Conservation (phyloP, 148 eudicot species). For the Rheum nobile region DNA sequence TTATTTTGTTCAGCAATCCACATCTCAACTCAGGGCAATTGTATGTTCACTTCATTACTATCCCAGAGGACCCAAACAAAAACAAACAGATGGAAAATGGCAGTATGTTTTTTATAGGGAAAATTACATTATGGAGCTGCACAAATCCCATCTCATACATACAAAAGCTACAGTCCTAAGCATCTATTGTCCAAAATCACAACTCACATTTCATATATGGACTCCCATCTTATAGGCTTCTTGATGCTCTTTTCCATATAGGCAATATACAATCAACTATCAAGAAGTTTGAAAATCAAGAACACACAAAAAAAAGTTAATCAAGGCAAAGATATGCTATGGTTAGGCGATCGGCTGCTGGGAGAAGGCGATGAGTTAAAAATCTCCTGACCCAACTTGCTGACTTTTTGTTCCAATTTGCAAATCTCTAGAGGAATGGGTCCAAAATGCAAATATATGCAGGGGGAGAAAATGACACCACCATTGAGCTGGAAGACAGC, state of each 20-base stretch:
- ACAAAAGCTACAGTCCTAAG: conserved; percentile 4
- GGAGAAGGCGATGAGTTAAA: conserved; percentile 44
- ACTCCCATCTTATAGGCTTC: not conserved
- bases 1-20: not conserved
- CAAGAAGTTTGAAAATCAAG: not conserved
- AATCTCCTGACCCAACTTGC: conserved; percentile 77
- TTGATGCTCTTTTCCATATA: not conserved
- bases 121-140: not conserved
- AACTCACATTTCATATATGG: not conserved
- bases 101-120: not conserved
- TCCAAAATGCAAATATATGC: too few relatives aligned
- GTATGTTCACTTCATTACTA: too few relatives aligned
- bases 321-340: conserved; percentile 6
- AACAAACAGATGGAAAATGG: not conserved
- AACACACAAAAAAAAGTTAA: not conserved
- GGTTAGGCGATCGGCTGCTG: conserved; percentile 20
- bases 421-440: too few relatives aligned
- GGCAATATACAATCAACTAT: conserved; percentile 6
- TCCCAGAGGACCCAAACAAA: too few relatives aligned
- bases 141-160: not conserved
- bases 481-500: too few relatives aligned
- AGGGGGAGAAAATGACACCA: too few relatives aligned
- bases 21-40: not conserved
- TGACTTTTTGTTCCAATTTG: conserved; percentile 32
- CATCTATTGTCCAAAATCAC: conserved; percentile 1